Evolutionary conservation across 306 rosid species (phyloP).

Genomic region (Rubus idaeus): DNA sequence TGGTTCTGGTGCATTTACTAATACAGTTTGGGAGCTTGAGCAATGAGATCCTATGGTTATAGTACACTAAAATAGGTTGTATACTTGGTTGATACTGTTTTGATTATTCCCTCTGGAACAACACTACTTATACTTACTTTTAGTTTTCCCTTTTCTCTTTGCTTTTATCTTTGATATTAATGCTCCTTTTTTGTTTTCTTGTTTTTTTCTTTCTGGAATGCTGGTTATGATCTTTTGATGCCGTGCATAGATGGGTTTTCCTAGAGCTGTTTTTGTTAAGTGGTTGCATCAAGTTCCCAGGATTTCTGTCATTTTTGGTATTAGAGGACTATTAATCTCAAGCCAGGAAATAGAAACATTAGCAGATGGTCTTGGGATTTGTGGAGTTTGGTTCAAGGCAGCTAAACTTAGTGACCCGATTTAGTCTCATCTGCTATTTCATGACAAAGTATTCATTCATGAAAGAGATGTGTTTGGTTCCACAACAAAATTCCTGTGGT

Average conservation of each 20-base stretch:
- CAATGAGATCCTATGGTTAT: background rate
- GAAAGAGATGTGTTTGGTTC: slow-evolving; percentile 34
- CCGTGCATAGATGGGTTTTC: slow-evolving; percentile 36
- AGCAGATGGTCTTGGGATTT: slow-evolving; percentile 34
- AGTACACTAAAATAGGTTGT: background rate
- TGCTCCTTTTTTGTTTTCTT: slow-evolving; percentile 30
- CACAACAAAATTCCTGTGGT: slow-evolving; percentile 12
- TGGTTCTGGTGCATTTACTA: background rate
- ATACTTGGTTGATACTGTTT: background rate
- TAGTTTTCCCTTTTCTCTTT: background rate
- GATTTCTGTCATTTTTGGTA: slow-evolving; percentile 38
- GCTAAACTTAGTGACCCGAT: slow-evolving; percentile 25
- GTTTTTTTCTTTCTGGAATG: slow-evolving; percentile 37
- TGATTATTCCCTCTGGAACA: background rate
- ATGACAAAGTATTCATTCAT: slow-evolving; percentile 16
- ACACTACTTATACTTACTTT: background rate
- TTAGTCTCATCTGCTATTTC: slow-evolving; percentile 22
- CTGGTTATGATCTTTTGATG: slow-evolving; percentile 48
- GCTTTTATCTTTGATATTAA: slow-evolving; percentile 14
- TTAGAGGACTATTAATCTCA: slow-evolving; percentile 36
- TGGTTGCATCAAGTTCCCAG: slow-evolving; percentile 40
- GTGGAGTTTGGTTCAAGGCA: slow-evolving; percentile 36
- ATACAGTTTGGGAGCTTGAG: background rate
- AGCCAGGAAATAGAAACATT: slow-evolving; percentile 25
- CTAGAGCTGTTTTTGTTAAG: slow-evolving; percentile 41